phyloP scores from a whole-genome alignment of 2,329 filamentous ascomycete species.

The Exophiala alcalophila region DNA sequence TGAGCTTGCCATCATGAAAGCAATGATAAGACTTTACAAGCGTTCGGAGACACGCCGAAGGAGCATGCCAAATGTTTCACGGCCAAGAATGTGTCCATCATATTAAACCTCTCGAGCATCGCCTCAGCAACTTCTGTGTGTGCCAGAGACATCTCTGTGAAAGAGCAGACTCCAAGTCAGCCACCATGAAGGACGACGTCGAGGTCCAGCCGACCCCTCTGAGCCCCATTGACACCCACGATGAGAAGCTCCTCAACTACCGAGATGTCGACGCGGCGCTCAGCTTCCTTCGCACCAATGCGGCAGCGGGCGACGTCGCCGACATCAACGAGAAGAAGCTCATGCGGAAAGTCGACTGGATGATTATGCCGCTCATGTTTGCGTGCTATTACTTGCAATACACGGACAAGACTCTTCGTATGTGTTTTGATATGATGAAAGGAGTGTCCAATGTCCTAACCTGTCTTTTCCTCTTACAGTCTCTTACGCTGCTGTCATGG shows the following conservation, averaged over 20 bases:
- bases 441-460: too few species aligned
- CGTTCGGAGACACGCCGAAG: conserved; percentile 2
- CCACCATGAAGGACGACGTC: conserved; percentile 15
- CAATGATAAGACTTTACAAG: conserved; percentile 1
- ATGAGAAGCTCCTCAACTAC: conserved; percentile 13
- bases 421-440: too few species aligned
- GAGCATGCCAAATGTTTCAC: not conserved
- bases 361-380: conserved; percentile 53
- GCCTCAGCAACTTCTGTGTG: not conserved
- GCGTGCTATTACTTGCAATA: conserved; percentile 52
- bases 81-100: not conserved
- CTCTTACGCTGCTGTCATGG: conserved; percentile 59
- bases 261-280: conserved; percentile 38
- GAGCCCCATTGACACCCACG: conserved; percentile 3
- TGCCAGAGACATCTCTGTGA: not conserved
- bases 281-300: conserved; percentile 36
- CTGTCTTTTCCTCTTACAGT: conserved; percentile 49
- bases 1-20: conserved; percentile 1
- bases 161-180: too few species aligned
- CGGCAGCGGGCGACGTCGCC: conserved; percentile 32
- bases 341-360: conserved; percentile 39
- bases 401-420: conserved; percentile 54
- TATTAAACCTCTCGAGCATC: not conserved
- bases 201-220: conserved; percentile 7
- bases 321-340: conserved; percentile 32